phyloP scores from a whole-genome alignment of 2,329 filamentous ascomycete genomes.

The Apiospora phragmitis region DNA sequence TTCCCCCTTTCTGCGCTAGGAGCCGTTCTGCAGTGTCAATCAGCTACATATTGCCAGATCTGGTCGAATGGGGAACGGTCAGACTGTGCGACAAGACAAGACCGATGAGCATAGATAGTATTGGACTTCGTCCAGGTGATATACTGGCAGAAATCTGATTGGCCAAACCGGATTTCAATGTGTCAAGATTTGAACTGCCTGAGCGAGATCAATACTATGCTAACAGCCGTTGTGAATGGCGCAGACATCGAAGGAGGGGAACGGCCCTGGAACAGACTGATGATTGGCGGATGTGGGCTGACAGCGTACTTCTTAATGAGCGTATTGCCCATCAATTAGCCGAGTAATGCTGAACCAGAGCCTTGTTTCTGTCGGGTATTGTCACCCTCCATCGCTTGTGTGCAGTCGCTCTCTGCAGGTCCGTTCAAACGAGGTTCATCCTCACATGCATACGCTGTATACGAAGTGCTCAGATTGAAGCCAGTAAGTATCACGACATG shows the following conservation, averaged over 20 bases:
- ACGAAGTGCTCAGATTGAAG: background rate
- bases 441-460: background rate
- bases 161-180: background rate
- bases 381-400: background rate
- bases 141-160: background rate
- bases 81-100: too few relatives aligned
- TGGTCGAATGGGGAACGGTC: background rate
- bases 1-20: background rate
- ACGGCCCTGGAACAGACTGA: too few relatives aligned
- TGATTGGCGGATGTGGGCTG: background rate
- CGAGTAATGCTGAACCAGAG: background rate
- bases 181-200: background rate
- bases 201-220: background rate
- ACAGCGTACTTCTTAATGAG: background rate
- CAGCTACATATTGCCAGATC: background rate
- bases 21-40: background rate
- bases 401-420: background rate
- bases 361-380: background rate
- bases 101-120: background rate
- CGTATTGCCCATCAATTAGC: background rate
- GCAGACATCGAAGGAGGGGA: background rate
- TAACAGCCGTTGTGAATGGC: background rate
- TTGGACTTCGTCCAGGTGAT: background rate
- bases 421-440: background rate
- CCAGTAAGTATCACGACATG: background rate